A percentile compares a stretch with the other conserved stretches of the same genome.
These are phyloP conservation scores for Myxozyma neotropica DNA, from an alignment of 805 yeast genomes.

Conservation along the genomic window DNA sequence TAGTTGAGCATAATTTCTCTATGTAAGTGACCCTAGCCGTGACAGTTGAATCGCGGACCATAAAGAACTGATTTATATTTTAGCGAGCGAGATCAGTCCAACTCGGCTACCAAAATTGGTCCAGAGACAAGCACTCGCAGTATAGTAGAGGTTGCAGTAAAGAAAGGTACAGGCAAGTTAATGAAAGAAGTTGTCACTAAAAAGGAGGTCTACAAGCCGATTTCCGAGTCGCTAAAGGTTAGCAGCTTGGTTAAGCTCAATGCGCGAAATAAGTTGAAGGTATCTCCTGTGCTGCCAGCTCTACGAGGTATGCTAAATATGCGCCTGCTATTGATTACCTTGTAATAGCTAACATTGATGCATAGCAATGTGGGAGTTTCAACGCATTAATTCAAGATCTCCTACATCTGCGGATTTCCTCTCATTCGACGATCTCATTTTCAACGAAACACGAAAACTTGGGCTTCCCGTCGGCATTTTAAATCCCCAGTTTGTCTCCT, in stretches of 20 bases:
- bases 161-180: constrained; percentile 38
- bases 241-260: constrained; percentile 31
- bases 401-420: not conserved
- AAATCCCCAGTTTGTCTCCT: constrained; percentile 43
- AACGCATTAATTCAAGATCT: not conserved
- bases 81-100: constrained; percentile 55
- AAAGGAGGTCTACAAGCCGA: constrained; percentile 36
- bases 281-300: constrained; percentile 60
- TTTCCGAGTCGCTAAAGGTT: constrained; percentile 27
- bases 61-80: constrained; percentile 39
- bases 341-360: no score
- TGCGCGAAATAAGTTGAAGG: constrained; percentile 47
- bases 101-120: constrained; percentile 56
- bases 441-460: constrained; percentile 38
- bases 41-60: no score
- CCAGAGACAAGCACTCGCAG: constrained; percentile 49
- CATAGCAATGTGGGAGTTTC: constrained; percentile 57
- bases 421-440: constrained; percentile 17
- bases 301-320: constrained; percentile 17
- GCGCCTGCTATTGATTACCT: no score
- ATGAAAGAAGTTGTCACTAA: constrained; percentile 37
- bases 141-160: constrained; percentile 46
- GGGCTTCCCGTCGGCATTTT: constrained; percentile 53
- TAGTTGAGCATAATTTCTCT: constrained; percentile 58
- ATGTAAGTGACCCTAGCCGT: no score